phyloP scores from a whole-genome alignment of 306 rosid genomes.

The Cajanus cajan region DNA sequence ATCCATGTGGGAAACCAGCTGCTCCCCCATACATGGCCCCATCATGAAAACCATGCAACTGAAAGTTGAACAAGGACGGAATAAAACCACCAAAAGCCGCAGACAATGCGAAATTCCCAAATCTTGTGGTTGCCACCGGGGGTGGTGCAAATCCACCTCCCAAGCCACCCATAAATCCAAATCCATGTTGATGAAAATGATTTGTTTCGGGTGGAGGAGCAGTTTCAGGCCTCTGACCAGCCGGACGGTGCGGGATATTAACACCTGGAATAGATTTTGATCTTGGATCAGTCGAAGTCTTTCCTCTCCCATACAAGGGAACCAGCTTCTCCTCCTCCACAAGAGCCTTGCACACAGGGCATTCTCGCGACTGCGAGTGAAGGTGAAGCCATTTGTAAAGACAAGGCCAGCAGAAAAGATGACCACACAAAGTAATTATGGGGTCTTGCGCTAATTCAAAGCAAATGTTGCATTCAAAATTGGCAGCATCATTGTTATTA shows the following conservation, averaged over 20 bases:
- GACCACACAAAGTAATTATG: slow-evolving; percentile 83
- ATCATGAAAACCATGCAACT: slow-evolving; percentile 64
- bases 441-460: slow-evolving; percentile 90
- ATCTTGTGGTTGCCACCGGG: slow-evolving; percentile 63
- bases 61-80: slow-evolving; percentile 72
- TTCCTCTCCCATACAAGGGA: slow-evolving; percentile 85
- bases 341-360: slow-evolving; percentile 89
- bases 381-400: slow-evolving; percentile 85
- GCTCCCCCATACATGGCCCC: slow-evolving; percentile 57
- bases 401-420: slow-evolving; percentile 93
- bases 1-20: slow-evolving; percentile 60
- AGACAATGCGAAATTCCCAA: slow-evolving; percentile 77
- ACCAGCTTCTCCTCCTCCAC: slow-evolving; percentile 80
- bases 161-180: slow-evolving; percentile 73
- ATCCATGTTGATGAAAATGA: slow-evolving; percentile 60
- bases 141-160: slow-evolving; percentile 84
- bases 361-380: slow-evolving; percentile 73
- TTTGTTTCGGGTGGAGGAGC: slow-evolving; percentile 74
- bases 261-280: slow-evolving; percentile 66
- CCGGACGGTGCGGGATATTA: slow-evolving; percentile 69
- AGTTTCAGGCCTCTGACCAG: slow-evolving; percentile 84
- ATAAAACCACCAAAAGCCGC: slow-evolving; percentile 80
- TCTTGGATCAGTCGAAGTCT: slow-evolving; percentile 83
- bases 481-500: slow-evolving; percentile 51
- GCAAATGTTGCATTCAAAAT: slow-evolving; percentile 91